Conservation (phyloP, 495 filamentous ascomycete genomes). For the Xeromyces bisporus region DNA sequence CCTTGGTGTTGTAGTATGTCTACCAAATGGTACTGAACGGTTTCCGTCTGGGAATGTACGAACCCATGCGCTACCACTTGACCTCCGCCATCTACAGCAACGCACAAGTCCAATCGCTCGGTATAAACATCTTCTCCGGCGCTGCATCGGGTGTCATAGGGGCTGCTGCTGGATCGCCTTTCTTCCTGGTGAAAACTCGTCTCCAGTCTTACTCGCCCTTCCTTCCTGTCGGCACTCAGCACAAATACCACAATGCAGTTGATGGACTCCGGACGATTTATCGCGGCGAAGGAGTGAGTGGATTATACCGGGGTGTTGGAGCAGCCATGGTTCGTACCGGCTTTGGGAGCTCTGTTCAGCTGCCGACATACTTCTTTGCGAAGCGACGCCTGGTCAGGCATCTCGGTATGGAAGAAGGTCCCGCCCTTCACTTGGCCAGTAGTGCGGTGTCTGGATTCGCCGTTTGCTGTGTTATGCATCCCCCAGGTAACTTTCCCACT, state of each 20-base stretch:
- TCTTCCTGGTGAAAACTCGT: constrained; percentile 97
- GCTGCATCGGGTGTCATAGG: constrained; percentile 78
- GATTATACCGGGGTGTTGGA: constrained; percentile 74
- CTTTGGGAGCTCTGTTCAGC: constrained; percentile 85
- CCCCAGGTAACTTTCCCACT: constrained; percentile 46
- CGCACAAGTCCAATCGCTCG: constrained; percentile 56
- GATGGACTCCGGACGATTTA: constrained; percentile 75
- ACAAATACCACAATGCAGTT: constrained; percentile 70
- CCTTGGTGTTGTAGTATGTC: constrained; percentile 45
- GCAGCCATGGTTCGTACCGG: constrained; percentile 96
- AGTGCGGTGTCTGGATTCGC: constrained; percentile 87
- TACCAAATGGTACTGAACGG: constrained; percentile 96
- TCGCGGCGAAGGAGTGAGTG: constrained; percentile 53
- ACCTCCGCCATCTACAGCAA: constrained; percentile 55
- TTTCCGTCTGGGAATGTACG: constrained; percentile 94
- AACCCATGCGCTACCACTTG: constrained; percentile 61
- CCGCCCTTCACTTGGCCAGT: constrained; percentile 74
- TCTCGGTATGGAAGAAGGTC: constrained; percentile 76
- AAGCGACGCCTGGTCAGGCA: constrained; percentile 71
- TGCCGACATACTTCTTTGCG: constrained; percentile 96
- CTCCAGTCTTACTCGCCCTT: constrained; percentile 91
- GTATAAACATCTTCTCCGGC: constrained; percentile 83
- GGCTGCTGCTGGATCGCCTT: constrained; percentile 79
- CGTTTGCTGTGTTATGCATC: constrained; percentile 96
- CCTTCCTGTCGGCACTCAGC: constrained; percentile 89